Conservation (phyloP, 1,139 yeast species). For the Kodamaea ohmeri region DNA sequence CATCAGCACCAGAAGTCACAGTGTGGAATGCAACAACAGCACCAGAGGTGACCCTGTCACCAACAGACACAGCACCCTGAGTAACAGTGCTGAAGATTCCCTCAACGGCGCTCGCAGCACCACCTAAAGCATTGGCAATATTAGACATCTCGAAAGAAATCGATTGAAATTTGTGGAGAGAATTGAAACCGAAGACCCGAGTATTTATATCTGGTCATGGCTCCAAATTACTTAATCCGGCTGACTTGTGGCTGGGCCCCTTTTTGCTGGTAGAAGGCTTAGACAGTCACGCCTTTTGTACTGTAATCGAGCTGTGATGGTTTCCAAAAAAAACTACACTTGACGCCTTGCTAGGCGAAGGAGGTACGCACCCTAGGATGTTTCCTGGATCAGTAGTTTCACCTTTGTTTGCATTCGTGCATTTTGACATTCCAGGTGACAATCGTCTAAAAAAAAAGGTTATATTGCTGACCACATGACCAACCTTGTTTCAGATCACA, state of each 20-base stretch:
- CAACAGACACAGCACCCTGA: constrained; percentile 18
- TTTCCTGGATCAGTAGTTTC: not conserved
- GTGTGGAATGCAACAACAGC: constrained; percentile 11
- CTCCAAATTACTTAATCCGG: not conserved
- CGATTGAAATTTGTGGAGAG: not conserved
- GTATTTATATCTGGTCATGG: constrained; percentile 4
- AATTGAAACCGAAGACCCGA: not conserved
- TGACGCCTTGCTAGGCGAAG: not conserved
- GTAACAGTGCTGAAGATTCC: constrained; percentile 13
- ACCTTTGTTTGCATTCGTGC: too few relatives aligned
- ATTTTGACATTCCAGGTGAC: too few relatives aligned
- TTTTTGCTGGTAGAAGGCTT: not conserved
- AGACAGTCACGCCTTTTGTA: constrained; percentile 2
- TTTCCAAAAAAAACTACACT: not conserved
- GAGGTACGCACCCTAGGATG: not conserved
- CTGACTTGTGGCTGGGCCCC: not conserved
- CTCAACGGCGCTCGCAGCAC: constrained; percentile 10
- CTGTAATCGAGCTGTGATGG: constrained; percentile 2
- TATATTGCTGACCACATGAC: not conserved
- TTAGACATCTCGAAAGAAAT: constrained; percentile 7
- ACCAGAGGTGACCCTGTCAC: constrained; percentile 13
- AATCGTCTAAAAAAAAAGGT: not conserved
- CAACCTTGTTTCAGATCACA: not conserved
- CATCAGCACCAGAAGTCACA: constrained; percentile 13
- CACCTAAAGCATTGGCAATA: constrained; percentile 8